Base-by-base conservation (phyloP, 768 basidiomycete genomes). In the Mycena kentingensis region DNA sequence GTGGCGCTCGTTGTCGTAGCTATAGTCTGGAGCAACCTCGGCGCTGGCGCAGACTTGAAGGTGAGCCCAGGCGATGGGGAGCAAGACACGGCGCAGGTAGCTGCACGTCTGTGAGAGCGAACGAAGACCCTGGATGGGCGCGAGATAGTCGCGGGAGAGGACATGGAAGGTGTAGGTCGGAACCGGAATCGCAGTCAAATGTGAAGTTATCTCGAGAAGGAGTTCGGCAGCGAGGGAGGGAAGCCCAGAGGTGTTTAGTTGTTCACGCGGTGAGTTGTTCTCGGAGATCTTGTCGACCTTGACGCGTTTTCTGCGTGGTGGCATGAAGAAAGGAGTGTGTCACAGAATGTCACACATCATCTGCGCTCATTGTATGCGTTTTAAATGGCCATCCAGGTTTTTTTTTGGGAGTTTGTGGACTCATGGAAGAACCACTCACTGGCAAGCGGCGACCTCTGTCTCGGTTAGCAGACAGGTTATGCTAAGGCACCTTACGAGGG, bases 181-280 rank as follows among this genome's bases (percentile, higher is more conserved):
- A 1, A 63, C 28, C 3, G 60, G 58, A 27, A 60, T 36, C 3
- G 43, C 39, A 5, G 63, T 57, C 27, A 64, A 24, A 36, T 64
- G 28, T 13, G 61, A 61, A 5, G 60, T 22, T 22, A 67, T 67
- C 27, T 67, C 63, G 3, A 64, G 51, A 11, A 66, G 56, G 5
- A 68, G 44, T 34, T 70, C 68, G 22, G 59, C 49, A 3, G 65
- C 63, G 16, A 68, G 48, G 8, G 48, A 54, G 12, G 61, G 54
- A 22, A 67, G 39, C 1, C 65, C 63, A 15, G 31, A 42, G 1
- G 55, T 57, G 45, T 67, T 69, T 29, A 53, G n/a, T n/a, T n/a
- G n/a, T n/a, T n/a, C n/a, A n/a, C n/a, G n/a, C n/a, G n/a, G n/a
- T n/a, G n/a, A n/a, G n/a, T n/a, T n/a, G n/a, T n/a, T n/a, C n/a